phyloP scores from a whole-genome alignment of 1,284 basidiomycete genomes.

The Violaceomyces palustris region DNA sequence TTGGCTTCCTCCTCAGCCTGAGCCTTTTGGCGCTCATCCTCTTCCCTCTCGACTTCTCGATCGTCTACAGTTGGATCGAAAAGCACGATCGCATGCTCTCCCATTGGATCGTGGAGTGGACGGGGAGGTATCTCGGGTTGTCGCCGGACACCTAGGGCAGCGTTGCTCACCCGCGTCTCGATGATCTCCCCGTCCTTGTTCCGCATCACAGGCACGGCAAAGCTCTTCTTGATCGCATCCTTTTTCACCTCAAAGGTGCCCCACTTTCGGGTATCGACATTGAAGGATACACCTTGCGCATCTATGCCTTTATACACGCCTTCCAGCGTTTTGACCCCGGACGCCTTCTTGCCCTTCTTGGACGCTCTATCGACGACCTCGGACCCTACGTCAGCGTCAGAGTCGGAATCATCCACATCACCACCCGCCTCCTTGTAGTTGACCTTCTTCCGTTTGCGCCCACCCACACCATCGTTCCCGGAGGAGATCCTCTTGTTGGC shows the following conservation, averaged over 20 bases:
- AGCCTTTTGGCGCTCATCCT: constrained; percentile 21
- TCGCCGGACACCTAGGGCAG: constrained; percentile 79
- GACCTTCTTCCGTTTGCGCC: constrained; percentile 43
- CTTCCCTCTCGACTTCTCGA: constrained; percentile 37
- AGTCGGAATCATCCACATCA: constrained; percentile 17
- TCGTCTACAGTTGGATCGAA: constrained; percentile 94
- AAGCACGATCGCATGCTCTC: constrained; percentile 92
- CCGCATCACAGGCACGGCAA: constrained; percentile 84
- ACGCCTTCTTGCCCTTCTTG: constrained; percentile 22
- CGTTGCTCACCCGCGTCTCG: constrained; percentile 63
- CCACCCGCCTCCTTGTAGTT: constrained; percentile 40
- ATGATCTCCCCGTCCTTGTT: constrained; percentile 68
- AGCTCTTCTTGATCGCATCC: constrained; percentile 55
- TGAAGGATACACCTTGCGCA: constrained; percentile 45
- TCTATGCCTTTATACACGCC: constrained; percentile 50
- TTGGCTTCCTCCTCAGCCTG: constrained; percentile 20
- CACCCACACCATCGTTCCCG: constrained; percentile 12
- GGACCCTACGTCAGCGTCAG: constrained; percentile 20
- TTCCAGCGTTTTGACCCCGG: constrained; percentile 35
- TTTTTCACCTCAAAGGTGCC: constrained; percentile 38
- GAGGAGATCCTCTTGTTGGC: constrained; percentile 22
- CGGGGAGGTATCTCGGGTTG: constrained; percentile 78
- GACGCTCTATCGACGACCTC: too few relatives aligned
- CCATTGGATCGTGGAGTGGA: constrained; percentile 92
- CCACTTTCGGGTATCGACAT: constrained; percentile 45